Conservation (phyloP, 306 rosid species). For the Corylus americana region DNA sequence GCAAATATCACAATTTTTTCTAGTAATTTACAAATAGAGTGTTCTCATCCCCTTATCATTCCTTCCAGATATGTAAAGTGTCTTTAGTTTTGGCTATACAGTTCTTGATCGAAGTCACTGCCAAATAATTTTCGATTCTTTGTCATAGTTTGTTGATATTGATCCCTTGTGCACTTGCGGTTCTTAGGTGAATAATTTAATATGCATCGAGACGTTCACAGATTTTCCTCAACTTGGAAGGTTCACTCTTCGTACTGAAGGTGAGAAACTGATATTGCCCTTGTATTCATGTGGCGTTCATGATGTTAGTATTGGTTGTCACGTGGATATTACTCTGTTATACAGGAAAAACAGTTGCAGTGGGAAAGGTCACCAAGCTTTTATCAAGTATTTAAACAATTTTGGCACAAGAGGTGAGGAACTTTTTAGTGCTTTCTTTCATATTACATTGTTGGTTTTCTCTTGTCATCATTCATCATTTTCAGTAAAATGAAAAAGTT, state of each 20-base stretch:
- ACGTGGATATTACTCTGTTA: slow-evolving; percentile 4
- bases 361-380: slow-evolving; percentile 75
- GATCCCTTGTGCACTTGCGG: slow-evolving; percentile 13
- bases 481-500: neutral
- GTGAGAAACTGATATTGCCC: slow-evolving; percentile 35
- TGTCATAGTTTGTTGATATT: neutral
- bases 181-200: slow-evolving; percentile 61
- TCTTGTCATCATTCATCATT: neutral
- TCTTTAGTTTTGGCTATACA: neutral
- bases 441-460: neutral
- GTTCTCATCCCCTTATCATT: neutral
- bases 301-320: slow-evolving; percentile 10
- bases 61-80: neutral
- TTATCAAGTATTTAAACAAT: slow-evolving; percentile 50
- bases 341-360: slow-evolving; percentile 91
- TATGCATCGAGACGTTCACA: slow-evolving; percentile 80
- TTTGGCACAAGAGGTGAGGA: slow-evolving; percentile 61
- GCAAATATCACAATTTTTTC: neutral
- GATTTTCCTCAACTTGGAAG: slow-evolving; percentile 92
- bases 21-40: neutral
- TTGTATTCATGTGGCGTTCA: slow-evolving; percentile 3
- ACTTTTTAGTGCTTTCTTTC: slow-evolving; percentile 14
- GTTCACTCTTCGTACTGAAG: slow-evolving; percentile 98
- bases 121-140: neutral
- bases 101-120: neutral